phyloP scores from a whole-genome alignment of 176 grass and related monocot genomes.

The Zea mays region Zm-B73-REFERENCE-NAM-5.0 NC_050104.1:161767001-161767500 shows the following conservation, averaged over 20 bases:
- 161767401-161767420: slow-evolving; percentile 73
- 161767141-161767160: slow-evolving; percentile 99
- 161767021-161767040: slow-evolving; percentile 57
- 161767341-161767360: slow-evolving; percentile 97
- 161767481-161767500: slow-evolving; percentile 93
- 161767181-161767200: slow-evolving; percentile 25
- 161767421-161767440: slow-evolving; percentile 45
- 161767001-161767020: slow-evolving; percentile 21
- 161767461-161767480: slow-evolving; percentile 93
- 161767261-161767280: slow-evolving; percentile 21
- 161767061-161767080: slow-evolving; percentile 90
- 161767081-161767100: slow-evolving; percentile 96
- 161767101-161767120: slow-evolving; percentile 91
- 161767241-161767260: slow-evolving; percentile 27
- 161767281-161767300: slow-evolving; percentile 17
- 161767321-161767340: slow-evolving; percentile 51
- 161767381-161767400: slow-evolving; percentile 99
- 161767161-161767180: slow-evolving; percentile 54
- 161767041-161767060: slow-evolving; percentile 82
- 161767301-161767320: slow-evolving; percentile 29
- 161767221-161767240: slow-evolving; percentile 6
- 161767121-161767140: slow-evolving; percentile 97
- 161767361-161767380: slow-evolving; percentile 95
- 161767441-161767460: slow-evolving; percentile 60
- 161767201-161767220: slow-evolving; percentile 21